Conservation (phyloP, 208 protist species). For the Porcisia deanei region DNA sequence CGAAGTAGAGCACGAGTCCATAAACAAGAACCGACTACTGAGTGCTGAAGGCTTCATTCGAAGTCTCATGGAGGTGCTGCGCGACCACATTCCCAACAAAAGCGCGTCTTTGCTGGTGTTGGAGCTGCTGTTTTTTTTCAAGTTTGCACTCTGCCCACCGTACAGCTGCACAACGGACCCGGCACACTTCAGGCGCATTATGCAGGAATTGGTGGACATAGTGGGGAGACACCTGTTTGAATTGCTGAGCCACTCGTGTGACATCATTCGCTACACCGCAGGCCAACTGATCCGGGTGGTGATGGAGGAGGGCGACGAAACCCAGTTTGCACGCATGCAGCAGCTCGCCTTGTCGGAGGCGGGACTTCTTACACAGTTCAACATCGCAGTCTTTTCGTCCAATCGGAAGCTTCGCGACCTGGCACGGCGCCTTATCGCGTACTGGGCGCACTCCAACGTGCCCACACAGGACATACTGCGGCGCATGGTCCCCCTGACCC, state of each 20-base stretch:
- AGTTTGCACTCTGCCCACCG: conserved; percentile 89
- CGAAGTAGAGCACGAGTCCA: conserved; percentile 82
- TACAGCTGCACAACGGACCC: conserved; percentile 88
- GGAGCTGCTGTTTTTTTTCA: conserved; percentile 88
- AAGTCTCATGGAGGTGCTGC: conserved; percentile 68
- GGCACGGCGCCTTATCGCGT: conserved; percentile 75
- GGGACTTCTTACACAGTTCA: conserved; percentile 88
- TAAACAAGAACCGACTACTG: conserved; percentile 91
- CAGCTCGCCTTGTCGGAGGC: conserved; percentile 79
- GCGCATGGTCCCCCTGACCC: conserved; percentile 82
- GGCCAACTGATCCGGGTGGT: conserved; percentile 90
- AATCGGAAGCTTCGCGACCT: conserved; percentile 78
- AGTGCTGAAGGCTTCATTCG: conserved; percentile 65
- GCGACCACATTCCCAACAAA: conserved; percentile 68
- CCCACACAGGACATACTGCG: conserved; percentile 86
- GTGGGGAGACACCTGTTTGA: conserved; percentile 75
- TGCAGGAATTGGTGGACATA: conserved; percentile 69
- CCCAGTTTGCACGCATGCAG: conserved; percentile 87
- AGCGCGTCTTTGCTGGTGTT: conserved; percentile 83
- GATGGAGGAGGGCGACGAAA: conserved; percentile 90
- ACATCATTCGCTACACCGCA: conserved; percentile 78
- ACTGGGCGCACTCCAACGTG: conserved; percentile 85
- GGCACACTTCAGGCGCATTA: conserved; percentile 56
- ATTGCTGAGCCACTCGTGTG: conserved; percentile 79
- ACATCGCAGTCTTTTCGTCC: conserved; percentile 73